These are phyloP conservation scores for Fusarium subtropicale DNA, from an alignment of 2,329 filamentous ascomycete genomes.

Conservation along the genomic window DNA sequence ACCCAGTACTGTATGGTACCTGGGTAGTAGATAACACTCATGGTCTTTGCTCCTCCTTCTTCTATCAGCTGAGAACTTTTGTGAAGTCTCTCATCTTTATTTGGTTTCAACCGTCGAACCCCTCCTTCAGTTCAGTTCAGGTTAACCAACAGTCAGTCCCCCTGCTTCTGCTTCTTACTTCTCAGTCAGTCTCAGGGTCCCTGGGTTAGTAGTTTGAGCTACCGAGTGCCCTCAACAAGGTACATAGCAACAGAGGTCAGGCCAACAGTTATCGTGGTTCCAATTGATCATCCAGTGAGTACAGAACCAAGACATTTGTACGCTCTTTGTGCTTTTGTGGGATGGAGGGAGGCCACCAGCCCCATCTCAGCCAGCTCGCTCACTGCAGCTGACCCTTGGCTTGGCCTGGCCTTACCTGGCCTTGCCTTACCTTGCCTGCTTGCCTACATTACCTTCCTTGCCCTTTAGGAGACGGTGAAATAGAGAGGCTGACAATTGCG, in stretches of 20 bases:
- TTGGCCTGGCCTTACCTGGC: not conserved
- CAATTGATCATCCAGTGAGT: conserved; percentile 29
- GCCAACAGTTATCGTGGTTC: not conserved
- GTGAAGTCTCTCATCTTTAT: conserved; percentile 21
- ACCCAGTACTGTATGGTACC: not conserved
- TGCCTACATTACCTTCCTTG: not conserved
- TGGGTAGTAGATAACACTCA: not conserved
- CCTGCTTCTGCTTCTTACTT: conserved; percentile 8
- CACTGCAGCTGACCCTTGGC: conserved; percentile 28
- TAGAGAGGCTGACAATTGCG: conserved; percentile 45
- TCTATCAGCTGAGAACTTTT: conserved; percentile 35
- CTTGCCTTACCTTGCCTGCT: not conserved
- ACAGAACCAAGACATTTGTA: conserved; percentile 26
- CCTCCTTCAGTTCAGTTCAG: conserved; percentile 15
- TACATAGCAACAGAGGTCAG: not conserved
- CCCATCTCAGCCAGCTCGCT: conserved; percentile 34
- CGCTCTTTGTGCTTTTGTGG: conserved; percentile 24
- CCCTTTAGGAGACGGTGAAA: not conserved
- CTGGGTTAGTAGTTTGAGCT: conserved; percentile 10
- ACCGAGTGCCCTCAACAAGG: not conserved
- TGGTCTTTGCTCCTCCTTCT: conserved; percentile 27
- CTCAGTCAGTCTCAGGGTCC: not conserved
- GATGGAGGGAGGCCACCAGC: conserved; percentile 24
- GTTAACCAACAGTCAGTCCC: not conserved
- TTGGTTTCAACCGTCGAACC: conserved; percentile 30